Conservation (phyloP, 768 basidiomycete species). For the Russula griseocarnosa region DNA sequence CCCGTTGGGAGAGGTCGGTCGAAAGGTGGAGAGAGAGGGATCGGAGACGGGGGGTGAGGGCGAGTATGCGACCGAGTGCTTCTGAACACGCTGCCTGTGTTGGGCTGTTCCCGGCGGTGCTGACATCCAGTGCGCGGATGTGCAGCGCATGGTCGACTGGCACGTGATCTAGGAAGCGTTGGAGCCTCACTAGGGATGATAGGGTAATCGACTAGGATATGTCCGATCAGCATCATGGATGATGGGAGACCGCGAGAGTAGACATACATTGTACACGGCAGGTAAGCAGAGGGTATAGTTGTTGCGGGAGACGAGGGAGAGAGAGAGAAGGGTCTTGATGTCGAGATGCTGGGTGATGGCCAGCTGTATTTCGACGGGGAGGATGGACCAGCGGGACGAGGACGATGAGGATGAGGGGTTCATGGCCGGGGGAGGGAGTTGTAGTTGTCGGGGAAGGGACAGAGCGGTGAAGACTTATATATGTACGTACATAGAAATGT, state of each 20-base stretch:
- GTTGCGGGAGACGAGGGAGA: conserved; percentile 16
- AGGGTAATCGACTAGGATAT: conserved; percentile 21
- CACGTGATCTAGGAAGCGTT: conserved; percentile 26
- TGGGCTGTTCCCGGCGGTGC: conserved; percentile 6
- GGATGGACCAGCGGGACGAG: conserved; percentile 13
- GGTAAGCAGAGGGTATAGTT: conserved; percentile 22
- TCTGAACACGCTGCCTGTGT: conserved; percentile 17
- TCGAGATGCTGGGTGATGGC: conserved; percentile 26
- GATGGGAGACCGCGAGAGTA: background rate
- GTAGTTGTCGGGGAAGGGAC: background rate
- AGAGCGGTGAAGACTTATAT: conserved; percentile 6
- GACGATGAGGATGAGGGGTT: background rate
- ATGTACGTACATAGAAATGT: conserved; percentile 14
- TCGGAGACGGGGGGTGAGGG: conserved; percentile 17
- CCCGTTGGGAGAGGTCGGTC: conserved; percentile 20
- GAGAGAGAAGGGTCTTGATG: conserved; percentile 17
- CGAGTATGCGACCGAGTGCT: conserved; percentile 16
- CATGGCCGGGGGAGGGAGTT: conserved; percentile 8
- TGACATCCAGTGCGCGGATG: conserved; percentile 25
- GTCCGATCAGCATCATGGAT: background rate
- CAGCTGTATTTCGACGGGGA: conserved; percentile 27
- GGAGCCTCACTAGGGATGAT: conserved; percentile 18
- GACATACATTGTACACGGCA: conserved; percentile 23
- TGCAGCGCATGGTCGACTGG: conserved; percentile 18
- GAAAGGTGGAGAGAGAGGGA: conserved; percentile 25